Conservation (phyloP, 2,329 filamentous ascomycete species). For the Apiospora malaysiana region DNA sequence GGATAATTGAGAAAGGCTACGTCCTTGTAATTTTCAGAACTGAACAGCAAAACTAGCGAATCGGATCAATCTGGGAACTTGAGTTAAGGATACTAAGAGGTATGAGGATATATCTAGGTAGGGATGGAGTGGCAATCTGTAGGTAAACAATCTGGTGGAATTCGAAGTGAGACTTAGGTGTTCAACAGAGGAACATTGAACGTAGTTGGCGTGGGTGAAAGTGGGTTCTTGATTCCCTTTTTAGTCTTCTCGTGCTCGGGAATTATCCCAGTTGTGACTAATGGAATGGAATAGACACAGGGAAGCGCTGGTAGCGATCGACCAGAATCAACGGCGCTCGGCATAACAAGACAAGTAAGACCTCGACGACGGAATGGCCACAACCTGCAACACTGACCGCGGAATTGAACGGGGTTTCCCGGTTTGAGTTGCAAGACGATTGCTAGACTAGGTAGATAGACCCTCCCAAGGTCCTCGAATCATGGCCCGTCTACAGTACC, state of each 20-base stretch:
- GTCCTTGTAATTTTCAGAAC: background rate
- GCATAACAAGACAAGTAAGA: background rate
- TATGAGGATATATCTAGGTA: slow-evolving; percentile 10
- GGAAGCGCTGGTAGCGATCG: slow-evolving; percentile 14
- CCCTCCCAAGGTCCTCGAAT: background rate
- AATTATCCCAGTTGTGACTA: slow-evolving; percentile 1
- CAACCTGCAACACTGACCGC: background rate
- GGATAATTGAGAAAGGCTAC: slow-evolving; percentile 18
- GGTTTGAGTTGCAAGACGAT: background rate
- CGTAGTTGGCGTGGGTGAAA: background rate
- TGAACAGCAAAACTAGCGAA: background rate
- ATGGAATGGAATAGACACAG: slow-evolving; percentile 1
- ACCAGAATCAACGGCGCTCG: background rate
- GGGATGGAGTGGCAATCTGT: background rate
- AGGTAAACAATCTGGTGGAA: background rate
- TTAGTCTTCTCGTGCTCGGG: slow-evolving; percentile 9
- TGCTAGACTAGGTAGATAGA: background rate
- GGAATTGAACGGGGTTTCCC: slow-evolving; percentile 8
- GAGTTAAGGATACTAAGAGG: background rate
- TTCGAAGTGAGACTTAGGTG: slow-evolving; percentile 12
- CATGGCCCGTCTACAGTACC: background rate
- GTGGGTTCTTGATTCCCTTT: slow-evolving; percentile 13
- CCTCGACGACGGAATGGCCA: slow-evolving; percentile 2
- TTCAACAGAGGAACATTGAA: background rate
- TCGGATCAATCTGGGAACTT: background rate